A percentile compares a stretch with the other conserved stretches of the same genome.
Evolutionary conservation across 306 rosid species (phyloP).

Genomic region (Canavalia gladiata): DNA sequence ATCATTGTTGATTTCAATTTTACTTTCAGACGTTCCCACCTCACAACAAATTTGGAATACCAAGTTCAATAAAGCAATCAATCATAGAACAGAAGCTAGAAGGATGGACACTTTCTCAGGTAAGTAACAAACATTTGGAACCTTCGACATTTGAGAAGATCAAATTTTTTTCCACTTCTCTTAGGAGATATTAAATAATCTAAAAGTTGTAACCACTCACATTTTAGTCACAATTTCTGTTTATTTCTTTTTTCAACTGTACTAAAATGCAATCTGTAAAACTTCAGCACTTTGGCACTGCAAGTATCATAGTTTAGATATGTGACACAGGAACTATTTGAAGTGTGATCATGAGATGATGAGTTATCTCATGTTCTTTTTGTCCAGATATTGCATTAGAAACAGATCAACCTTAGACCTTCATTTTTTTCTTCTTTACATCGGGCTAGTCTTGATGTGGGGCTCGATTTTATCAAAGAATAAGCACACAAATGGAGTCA

Average conservation of each 20-base stretch:
- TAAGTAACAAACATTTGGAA: slow-evolving; percentile 29
- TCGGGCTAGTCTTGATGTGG: too few relatives aligned
- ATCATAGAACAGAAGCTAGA: slow-evolving; percentile 68
- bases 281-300: not conserved
- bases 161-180: not conserved
- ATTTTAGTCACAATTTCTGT: not conserved
- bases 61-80: slow-evolving; percentile 58
- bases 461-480: too few relatives aligned
- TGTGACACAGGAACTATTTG: not conserved
- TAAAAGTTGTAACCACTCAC: not conserved
- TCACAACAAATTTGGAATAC: slow-evolving; percentile 54
- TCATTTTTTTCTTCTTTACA: too few relatives aligned
- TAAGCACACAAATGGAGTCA: not conserved
- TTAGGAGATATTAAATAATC: not conserved
- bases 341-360: not conserved
- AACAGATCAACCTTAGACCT: too few relatives aligned
- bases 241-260: not conserved
- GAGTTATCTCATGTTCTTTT: not conserved
- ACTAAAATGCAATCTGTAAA: not conserved
- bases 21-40: slow-evolving; percentile 69
- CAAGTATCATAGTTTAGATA: not conserved
- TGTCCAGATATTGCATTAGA: not conserved
- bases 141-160: not conserved
- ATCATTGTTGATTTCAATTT: not conserved
- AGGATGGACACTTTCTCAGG: slow-evolving; percentile 66